phyloP scores from a whole-genome alignment of 495 filamentous ascomycete genomes.

The Penicillium pulvis region DNA sequence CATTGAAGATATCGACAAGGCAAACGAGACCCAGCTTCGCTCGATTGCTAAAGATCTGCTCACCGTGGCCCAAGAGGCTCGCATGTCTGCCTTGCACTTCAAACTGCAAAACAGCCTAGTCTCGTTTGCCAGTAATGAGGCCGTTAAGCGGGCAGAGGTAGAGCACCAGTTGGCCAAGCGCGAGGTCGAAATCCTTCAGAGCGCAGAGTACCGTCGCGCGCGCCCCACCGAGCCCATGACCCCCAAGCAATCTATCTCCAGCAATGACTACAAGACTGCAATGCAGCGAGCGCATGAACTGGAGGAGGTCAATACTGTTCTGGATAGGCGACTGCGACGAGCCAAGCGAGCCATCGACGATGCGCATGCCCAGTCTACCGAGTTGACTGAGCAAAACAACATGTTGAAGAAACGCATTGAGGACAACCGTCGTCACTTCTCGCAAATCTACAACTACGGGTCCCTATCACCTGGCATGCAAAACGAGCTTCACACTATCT shows the following conservation, averaged over 20 bases:
- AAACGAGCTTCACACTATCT: slow-evolving; percentile 48
- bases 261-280: slow-evolving; percentile 45
- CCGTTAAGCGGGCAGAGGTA: slow-evolving; percentile 83
- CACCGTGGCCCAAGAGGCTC: slow-evolving; percentile 59
- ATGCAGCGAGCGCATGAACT: slow-evolving; percentile 58
- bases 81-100: slow-evolving; percentile 85
- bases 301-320: slow-evolving; percentile 62
- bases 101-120: slow-evolving; percentile 90
- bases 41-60: slow-evolving; percentile 59
- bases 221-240: slow-evolving; percentile 35
- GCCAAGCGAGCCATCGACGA: slow-evolving; percentile 80
- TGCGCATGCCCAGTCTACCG: slow-evolving; percentile 47
- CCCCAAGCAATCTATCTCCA: slow-evolving; percentile 33
- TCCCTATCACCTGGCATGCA: slow-evolving; percentile 45
- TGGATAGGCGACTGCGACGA: slow-evolving; percentile 65
- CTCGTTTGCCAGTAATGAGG: slow-evolving; percentile 81
- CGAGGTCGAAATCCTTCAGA: slow-evolving; percentile 85
- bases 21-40: slow-evolving; percentile 60
- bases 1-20: slow-evolving; percentile 63
- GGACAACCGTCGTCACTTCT: slow-evolving; percentile 83
- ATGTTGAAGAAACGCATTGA: slow-evolving; percentile 79
- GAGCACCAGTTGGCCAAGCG: slow-evolving; percentile 91
- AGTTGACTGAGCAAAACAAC: slow-evolving; percentile 68
- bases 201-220: slow-evolving; percentile 47
- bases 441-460: slow-evolving; percentile 62